Conservation (phyloP, 106 monocot species). For the Amphibolis antarctica region DNA sequence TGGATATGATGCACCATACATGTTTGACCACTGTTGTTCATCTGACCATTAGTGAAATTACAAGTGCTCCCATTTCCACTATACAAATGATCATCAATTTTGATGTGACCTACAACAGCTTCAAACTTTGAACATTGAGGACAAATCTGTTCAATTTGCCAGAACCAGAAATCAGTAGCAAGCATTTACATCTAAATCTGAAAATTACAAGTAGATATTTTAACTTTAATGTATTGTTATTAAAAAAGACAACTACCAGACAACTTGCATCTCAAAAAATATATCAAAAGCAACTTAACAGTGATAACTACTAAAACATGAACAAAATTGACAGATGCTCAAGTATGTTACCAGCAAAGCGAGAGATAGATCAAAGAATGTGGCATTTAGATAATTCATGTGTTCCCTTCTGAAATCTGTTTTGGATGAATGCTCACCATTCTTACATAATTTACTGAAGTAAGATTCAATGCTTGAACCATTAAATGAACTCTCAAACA, state of each 20-base stretch:
- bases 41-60: conserved; percentile 5
- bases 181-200: no score
- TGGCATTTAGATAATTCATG: conserved; percentile 43
- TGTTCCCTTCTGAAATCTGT: conserved; percentile 11
- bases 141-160: conserved; percentile 43
- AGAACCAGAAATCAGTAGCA: conserved; percentile 6
- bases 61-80: conserved; percentile 9
- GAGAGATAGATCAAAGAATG: conserved; percentile 37
- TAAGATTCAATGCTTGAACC: conserved; percentile 22
- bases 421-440: conserved; percentile 33
- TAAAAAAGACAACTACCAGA: neutral
- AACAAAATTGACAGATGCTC: neutral
- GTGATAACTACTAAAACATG: neutral
- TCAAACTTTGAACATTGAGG: conserved; percentile 42
- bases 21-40: conserved; percentile 3
- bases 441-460: conserved; percentile 31
- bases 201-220: neutral
- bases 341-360: conserved; percentile 49
- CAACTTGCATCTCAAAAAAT: neutral
- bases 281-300: neutral
- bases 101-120: conserved; percentile 36
- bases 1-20: conserved; percentile 29
- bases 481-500: conserved; percentile 5
- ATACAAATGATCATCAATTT: conserved; percentile 52
- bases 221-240: neutral